phyloP scores from a whole-genome alignment of 2,329 filamentous ascomycete genomes.

The Cryphonectria radicalis region DNA sequence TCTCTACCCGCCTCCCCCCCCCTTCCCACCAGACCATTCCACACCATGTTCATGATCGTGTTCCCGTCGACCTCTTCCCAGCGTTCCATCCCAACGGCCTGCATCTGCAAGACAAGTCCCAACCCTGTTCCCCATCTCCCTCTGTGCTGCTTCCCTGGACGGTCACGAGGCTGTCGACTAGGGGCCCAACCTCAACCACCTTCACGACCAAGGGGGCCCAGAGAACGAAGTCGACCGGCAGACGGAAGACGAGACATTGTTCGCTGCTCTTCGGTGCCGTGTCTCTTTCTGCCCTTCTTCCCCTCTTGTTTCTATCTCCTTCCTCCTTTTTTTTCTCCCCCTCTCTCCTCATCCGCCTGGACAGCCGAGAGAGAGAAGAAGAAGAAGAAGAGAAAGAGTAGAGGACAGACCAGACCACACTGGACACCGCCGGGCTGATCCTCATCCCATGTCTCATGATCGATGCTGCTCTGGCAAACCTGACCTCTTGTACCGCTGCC shows the following conservation, averaged over 20 bases:
- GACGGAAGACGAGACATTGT: neutral
- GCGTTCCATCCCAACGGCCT: neutral
- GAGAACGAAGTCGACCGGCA: neutral
- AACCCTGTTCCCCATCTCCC: neutral
- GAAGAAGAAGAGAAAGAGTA: neutral
- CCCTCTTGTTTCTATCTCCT: too few species aligned
- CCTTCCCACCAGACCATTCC: slow-evolving; percentile 7
- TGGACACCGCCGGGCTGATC: slow-evolving; percentile 12
- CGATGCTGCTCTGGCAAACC: slow-evolving; percentile 18
- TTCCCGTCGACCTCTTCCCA: neutral
- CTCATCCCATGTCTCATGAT: slow-evolving; percentile 22
- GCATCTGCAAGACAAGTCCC: slow-evolving; percentile 1
- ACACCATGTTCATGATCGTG: slow-evolving; percentile 1
- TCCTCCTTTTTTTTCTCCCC: neutral
- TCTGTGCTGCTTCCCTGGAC: neutral
- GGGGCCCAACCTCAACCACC: neutral
- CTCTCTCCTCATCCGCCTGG: neutral
- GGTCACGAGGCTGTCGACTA: slow-evolving; percentile 7
- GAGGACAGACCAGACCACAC: slow-evolving; percentile 8
- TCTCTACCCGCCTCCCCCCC: slow-evolving; percentile 7
- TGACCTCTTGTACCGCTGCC: slow-evolving; percentile 22
- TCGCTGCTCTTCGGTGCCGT: neutral
- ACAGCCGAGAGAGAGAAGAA: slow-evolving; percentile 4
- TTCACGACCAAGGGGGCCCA: neutral
- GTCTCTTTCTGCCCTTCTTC: too few species aligned